These are phyloP conservation scores for Alternaria sp. DNA, from an alignment of 2,329 filamentous ascomycete genomes.

Conservation along the genomic window DNA sequence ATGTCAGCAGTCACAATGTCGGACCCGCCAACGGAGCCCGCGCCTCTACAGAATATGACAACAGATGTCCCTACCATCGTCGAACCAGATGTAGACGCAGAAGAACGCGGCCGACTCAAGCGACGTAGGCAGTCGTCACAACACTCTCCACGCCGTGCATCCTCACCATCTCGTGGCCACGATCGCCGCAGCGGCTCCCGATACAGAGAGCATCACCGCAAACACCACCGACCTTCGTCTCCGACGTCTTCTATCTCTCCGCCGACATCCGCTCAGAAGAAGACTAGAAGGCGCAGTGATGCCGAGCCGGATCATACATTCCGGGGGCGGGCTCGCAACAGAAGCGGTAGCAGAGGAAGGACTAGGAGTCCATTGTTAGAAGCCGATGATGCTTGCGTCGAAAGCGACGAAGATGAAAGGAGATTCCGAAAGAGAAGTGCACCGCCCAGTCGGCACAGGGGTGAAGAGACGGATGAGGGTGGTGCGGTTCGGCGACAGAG, in stretches of 20 bases:
- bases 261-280: constrained; percentile 31
- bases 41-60: constrained; percentile 43
- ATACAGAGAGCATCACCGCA: constrained; percentile 43
- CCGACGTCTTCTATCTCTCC: constrained; percentile 36
- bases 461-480: constrained; percentile 26
- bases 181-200: constrained; percentile 44
- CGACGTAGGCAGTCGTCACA: constrained; percentile 41
- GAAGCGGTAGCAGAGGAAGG: constrained; percentile 31
- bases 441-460: constrained; percentile 46
- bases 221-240: constrained; percentile 41
- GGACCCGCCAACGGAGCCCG: constrained; percentile 5
- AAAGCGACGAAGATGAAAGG: constrained; percentile 38
- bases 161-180: constrained; percentile 47
- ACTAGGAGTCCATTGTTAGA: constrained; percentile 38
- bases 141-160: constrained; percentile 40
- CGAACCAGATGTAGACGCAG: constrained; percentile 46
- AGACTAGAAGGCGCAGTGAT: constrained; percentile 44
- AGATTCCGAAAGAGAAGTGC: constrained; percentile 44
- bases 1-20: constrained; percentile 11
- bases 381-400: constrained; percentile 30
- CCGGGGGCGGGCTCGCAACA: constrained; percentile 41
- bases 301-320: constrained; percentile 49
- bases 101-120: constrained; percentile 47
- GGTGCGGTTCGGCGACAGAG: constrained; percentile 47
- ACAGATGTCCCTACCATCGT: constrained; percentile 53